Percentiles rank a stretch among this genome's conserved stretches.
Conservation (phyloP, 1,139 yeast species). For the Protomyces gravidus region DNA sequence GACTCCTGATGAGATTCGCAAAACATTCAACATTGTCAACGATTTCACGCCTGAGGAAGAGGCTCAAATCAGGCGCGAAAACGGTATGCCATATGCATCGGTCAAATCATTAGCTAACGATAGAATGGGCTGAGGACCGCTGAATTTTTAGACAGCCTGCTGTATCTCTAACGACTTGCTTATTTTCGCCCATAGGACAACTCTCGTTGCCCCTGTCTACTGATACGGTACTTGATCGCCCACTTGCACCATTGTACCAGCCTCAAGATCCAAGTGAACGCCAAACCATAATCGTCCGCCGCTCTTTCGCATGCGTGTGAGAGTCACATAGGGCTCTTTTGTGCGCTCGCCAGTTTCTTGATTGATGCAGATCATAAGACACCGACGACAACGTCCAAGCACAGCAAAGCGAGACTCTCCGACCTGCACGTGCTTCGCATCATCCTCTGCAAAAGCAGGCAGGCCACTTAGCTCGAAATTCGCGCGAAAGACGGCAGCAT, state of each 20-base stretch:
- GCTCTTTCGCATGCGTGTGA: background rate
- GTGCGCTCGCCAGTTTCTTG: slow-evolving; percentile 9
- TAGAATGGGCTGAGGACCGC: slow-evolving; percentile 95
- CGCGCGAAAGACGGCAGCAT: slow-evolving; percentile 10
- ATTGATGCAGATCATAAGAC: slow-evolving; percentile 21
- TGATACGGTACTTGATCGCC: background rate
- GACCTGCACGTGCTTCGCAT: background rate
- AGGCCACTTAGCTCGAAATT: slow-evolving; percentile 6
- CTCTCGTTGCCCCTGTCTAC: background rate
- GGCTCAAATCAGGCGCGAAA: slow-evolving; percentile 78
- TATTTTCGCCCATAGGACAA: background rate
- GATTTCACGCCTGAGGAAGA: slow-evolving; percentile 98
- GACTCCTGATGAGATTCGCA: slow-evolving; percentile 92
- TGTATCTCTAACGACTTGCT: too few relatives aligned
- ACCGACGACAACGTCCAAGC: slow-evolving; percentile 16
- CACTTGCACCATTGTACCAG: background rate
- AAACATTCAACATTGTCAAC: slow-evolving; percentile 86
- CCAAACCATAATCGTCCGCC: slow-evolving; percentile 17
- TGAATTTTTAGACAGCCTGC: too few relatives aligned
- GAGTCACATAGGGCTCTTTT: slow-evolving; percentile 7
- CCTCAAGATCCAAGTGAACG: slow-evolving; percentile 9
- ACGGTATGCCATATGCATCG: slow-evolving; percentile 1
- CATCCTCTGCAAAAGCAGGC: slow-evolving; percentile 17
- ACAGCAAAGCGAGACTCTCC: slow-evolving; percentile 8
- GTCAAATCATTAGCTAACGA: too few relatives aligned